Base-by-base conservation (phyloP, 257 asterid species). In the Gentiana straminea region DNA sequence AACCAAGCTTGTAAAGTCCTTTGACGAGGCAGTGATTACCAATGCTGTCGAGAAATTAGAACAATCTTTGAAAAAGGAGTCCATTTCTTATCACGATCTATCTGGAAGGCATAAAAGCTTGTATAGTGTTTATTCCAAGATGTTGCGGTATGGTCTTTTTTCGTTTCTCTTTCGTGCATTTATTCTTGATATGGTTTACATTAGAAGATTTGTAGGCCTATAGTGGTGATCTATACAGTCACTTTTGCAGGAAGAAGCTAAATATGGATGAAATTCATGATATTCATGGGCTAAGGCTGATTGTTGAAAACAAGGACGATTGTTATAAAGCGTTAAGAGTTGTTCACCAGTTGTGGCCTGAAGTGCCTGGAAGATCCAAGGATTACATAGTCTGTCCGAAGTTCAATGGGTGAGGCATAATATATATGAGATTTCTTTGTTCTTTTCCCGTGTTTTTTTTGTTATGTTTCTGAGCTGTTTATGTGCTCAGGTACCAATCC, bases 51-150 rank as follows among this genome's bases (percentile, higher is more conserved):
- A 76, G 82, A 92, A 80, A 74, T 77, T 92, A 36, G 86, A 88
- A 76, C 69, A 67, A 61, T 93, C 86, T 45, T 60, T 92, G 56
- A 75, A 74, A 72, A 84, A 59, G 68, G 77, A 62, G 3, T 81
- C 77, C 50, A 57, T 88, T 60, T 55, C 85, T 13, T 83, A 71
- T 71, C 85, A 80, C 61, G 74, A 64, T 55, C 76, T 81, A 38
- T 87, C 85, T 4, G 99, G 97, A 64, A 65, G 99, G 58, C 94
- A 88, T 52, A 92, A 92, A 66, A 88, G 94, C 91, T 71, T 88
- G 81, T 92, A 85, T 66, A 75, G 99, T 84, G 81, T 83, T 76
- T 82, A 85, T 57, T 69, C 80, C 73, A 92, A 92, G 77, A 88
- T 92, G 99, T 59, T 66, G 59, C 88, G 88, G 98, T 91, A 84